phyloP scores from a whole-genome alignment of 441 rosid genomes.

The Eruca vesicaria region DNA sequence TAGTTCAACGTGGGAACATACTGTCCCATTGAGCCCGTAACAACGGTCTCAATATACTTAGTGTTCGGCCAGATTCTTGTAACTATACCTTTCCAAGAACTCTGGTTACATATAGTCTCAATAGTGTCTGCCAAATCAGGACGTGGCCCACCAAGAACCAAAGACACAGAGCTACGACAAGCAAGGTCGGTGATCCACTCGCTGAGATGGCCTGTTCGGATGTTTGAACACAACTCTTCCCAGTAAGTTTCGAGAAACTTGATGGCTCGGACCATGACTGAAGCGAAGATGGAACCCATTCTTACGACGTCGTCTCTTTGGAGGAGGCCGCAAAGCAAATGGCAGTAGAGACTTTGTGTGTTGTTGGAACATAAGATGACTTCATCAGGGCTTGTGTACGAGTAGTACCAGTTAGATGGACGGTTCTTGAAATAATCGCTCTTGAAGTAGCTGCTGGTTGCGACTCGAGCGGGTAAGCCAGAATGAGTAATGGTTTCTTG shows the following conservation, averaged over 20 bases:
- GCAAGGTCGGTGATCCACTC: slow-evolving; percentile 57
- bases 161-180: slow-evolving; percentile 46
- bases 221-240: neutral
- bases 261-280: slow-evolving; percentile 57
- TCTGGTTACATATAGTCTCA: slow-evolving; percentile 40
- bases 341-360: slow-evolving; percentile 71
- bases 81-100: slow-evolving; percentile 74
- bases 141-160: slow-evolving; percentile 42
- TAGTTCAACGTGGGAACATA: slow-evolving; percentile 57
- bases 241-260: slow-evolving; percentile 41
- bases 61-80: slow-evolving; percentile 65
- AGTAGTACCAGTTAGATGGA: slow-evolving; percentile 49
- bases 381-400: slow-evolving; percentile 69
- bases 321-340: slow-evolving; percentile 60
- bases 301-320: slow-evolving; percentile 59
- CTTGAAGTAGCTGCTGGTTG: slow-evolving; percentile 58
- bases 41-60: slow-evolving; percentile 60
- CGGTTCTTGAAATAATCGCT: slow-evolving; percentile 53
- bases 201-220: slow-evolving; percentile 31
- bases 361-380: slow-evolving; percentile 61
- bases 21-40: slow-evolving; percentile 80
- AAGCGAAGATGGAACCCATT: slow-evolving; percentile 67
- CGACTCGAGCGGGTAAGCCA: slow-evolving; percentile 72
- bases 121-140: slow-evolving; percentile 51
- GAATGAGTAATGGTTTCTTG: slow-evolving; percentile 57